Percentiles rank a stretch among this genome's conserved stretches.
phyloP scores from a whole-genome alignment of 495 filamentous ascomycete genomes.

The Cercophora samala region DNA sequence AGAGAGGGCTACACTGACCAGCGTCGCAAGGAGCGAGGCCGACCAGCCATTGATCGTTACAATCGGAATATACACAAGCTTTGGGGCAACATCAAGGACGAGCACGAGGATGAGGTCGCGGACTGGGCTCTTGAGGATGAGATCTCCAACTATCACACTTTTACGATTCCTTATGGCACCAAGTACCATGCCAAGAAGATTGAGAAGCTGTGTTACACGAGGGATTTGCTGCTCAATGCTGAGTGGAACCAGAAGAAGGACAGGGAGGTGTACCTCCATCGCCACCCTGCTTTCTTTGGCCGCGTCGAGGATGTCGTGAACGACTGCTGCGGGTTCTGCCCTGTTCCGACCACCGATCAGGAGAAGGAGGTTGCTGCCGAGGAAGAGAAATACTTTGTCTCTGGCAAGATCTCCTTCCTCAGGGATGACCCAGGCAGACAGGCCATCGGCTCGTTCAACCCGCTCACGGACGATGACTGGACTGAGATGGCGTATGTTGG shows the following conservation, averaged over 20 bases:
- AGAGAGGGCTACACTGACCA: slow-evolving; percentile 64
- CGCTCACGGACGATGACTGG: slow-evolving; percentile 77
- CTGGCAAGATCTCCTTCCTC: slow-evolving; percentile 65
- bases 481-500: slow-evolving; percentile 76
- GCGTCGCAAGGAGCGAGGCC: slow-evolving; percentile 64
- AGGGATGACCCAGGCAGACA: slow-evolving; percentile 78
- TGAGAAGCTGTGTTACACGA: slow-evolving; percentile 73
- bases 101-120: slow-evolving; percentile 69
- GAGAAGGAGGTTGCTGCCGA: slow-evolving; percentile 65
- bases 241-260: slow-evolving; percentile 78
- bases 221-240: slow-evolving; percentile 77
- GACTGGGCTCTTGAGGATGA: slow-evolving; percentile 76
- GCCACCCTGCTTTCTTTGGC: slow-evolving; percentile 75
- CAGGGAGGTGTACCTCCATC: slow-evolving; percentile 68
- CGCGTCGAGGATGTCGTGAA: slow-evolving; percentile 61
- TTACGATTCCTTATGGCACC: slow-evolving; percentile 71
- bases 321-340: slow-evolving; percentile 79
- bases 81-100: slow-evolving; percentile 65
- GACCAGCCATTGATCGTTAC: slow-evolving; percentile 45
- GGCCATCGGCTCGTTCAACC: slow-evolving; percentile 66
- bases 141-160: slow-evolving; percentile 71
- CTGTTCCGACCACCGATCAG: slow-evolving; percentile 61
- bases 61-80: slow-evolving; percentile 29
- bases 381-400: slow-evolving; percentile 69
- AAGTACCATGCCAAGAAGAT: slow-evolving; percentile 69